Evolutionary conservation across 108 stramenopile genomes (phyloP).

Genomic region (Pseudonitzschia multiseries): DNA sequence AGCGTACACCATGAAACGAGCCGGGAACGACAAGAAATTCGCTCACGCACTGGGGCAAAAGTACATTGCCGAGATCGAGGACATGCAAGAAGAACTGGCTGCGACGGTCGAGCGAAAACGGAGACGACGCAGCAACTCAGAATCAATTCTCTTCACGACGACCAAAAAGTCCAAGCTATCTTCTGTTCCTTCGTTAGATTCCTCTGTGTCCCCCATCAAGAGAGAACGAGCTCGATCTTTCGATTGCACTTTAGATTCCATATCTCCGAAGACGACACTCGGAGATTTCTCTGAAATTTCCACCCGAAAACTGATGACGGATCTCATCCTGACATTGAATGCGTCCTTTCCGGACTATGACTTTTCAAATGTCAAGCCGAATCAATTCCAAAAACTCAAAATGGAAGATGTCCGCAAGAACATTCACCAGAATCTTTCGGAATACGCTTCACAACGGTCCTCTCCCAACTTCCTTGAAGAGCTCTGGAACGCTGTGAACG

Average conservation of each 20-base stretch:
- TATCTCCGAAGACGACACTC: slow-evolving; percentile 39
- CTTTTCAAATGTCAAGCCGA: slow-evolving; percentile 74
- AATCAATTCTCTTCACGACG: background rate
- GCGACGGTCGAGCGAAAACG: slow-evolving; percentile 23
- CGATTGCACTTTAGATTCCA: slow-evolving; percentile 40
- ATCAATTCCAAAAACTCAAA: slow-evolving; percentile 70
- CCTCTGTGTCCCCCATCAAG: slow-evolving; percentile 12
- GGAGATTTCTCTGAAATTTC: slow-evolving; percentile 72
- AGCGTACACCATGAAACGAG: slow-evolving; percentile 86
- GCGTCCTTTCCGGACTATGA: slow-evolving; percentile 94
- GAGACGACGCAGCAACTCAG: slow-evolving; percentile 24
- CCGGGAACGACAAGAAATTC: slow-evolving; percentile 80
- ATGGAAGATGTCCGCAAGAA: slow-evolving; percentile 56
- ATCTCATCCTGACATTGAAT: slow-evolving; percentile 91
- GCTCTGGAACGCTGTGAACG: slow-evolving; percentile 75
- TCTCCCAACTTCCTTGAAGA: slow-evolving; percentile 51
- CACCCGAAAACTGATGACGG: slow-evolving; percentile 85
- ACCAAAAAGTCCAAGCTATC: slow-evolving; percentile 14
- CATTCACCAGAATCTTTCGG: slow-evolving; percentile 65
- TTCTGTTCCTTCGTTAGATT: background rate
- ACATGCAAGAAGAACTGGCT: slow-evolving; percentile 43
- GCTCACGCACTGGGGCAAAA: slow-evolving; percentile 73
- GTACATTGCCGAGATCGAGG: slow-evolving; percentile 69
- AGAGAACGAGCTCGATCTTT: slow-evolving; percentile 46
- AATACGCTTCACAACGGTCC: slow-evolving; percentile 48